Evolutionary conservation across 768 basidiomycete genomes (phyloP), one percentile per base, ranked within the genome.

Genomic region (Mycena metata): DNA sequence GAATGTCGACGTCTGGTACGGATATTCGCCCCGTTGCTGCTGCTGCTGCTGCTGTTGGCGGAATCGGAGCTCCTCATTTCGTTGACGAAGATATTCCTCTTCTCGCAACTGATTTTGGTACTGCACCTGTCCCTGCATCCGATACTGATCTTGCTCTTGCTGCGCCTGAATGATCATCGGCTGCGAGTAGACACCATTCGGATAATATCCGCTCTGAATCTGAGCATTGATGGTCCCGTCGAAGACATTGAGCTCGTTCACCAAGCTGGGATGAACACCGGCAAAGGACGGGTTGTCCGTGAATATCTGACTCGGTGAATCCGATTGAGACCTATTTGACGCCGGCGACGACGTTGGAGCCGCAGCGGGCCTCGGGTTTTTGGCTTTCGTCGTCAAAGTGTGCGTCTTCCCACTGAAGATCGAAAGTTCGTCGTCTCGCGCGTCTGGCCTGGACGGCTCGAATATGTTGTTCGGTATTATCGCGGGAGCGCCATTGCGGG

Each of bases 371-470:
- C 39, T 74, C 39, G 59, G 72, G 17, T 73, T 60, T 9, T 75
- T 71, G 7, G 81, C 73, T 64, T 86, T 88, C 0, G 87, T 89
- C 11, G 82, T 80, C 24, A 93, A 81, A 0, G 87, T 91, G 67
- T 91, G 87, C 12, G 89, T 92, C 73, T 88, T 86, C n/a, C 92
- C 92, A 55, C 91, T 88, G 76, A 93, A 93, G 26, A 93, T 91
- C 8, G 88, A 86, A 24, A 94, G 78, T 73, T 93, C 91, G 74
- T 93, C 92, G 62, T 88, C 85, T n/a, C 80, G 77, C 43, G 84
- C 85, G 26, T 80, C 78, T 13, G 76, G 69, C 15, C 79, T 69
- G 0, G 89, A 86, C 11, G 85, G 81, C 23, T 83, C 80, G 76
- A 92, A 92, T 33, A 91, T 90, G 77, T 91, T 89, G 69, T 83